Evolutionary conservation across 495 filamentous ascomycete species (phyloP).

Genomic region (Pseudomonodictys pantanalensis): DNA sequence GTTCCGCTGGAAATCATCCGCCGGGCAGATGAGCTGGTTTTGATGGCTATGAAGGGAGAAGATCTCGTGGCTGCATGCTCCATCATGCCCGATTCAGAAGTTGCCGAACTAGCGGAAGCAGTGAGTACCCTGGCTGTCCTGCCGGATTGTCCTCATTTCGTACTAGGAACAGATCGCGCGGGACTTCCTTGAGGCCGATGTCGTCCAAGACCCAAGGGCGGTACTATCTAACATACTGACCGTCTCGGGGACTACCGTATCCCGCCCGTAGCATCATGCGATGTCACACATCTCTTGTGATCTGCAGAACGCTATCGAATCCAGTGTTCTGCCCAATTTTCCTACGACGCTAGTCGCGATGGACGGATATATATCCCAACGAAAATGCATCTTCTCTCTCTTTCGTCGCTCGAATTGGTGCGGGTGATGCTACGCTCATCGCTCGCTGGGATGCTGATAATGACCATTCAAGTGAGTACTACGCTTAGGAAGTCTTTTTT

Average conservation of each 20-base stretch:
- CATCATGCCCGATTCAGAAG: constrained; percentile 58
- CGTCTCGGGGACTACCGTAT: constrained; percentile 14
- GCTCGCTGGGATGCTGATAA: no score
- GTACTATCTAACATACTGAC: constrained; percentile 24
- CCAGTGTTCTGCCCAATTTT: no score
- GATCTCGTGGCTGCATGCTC: constrained; percentile 71
- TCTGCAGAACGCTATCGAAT: no score
- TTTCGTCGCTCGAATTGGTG: no score
- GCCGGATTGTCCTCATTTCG: constrained; percentile 10
- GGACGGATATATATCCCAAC: no score
- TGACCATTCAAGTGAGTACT: no score
- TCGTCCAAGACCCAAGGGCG: constrained; percentile 7
- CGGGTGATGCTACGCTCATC: no score
- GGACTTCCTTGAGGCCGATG: constrained; percentile 27
- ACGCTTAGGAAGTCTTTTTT: no score
- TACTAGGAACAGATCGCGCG: constrained; percentile 30
- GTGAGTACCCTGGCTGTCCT: constrained; percentile 36
- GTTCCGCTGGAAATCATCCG: constrained; percentile 68
- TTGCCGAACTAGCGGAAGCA: constrained; percentile 59
- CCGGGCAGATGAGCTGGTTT: constrained; percentile 72
- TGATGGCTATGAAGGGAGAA: constrained; percentile 67
- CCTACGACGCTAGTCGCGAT: no score
- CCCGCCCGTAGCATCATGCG: no score
- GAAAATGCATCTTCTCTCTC: no score
- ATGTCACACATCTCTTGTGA: no score